phyloP scores from a whole-genome alignment of 192 early-diverging fungal species.

The Umbelopsis isabellina region DNA sequence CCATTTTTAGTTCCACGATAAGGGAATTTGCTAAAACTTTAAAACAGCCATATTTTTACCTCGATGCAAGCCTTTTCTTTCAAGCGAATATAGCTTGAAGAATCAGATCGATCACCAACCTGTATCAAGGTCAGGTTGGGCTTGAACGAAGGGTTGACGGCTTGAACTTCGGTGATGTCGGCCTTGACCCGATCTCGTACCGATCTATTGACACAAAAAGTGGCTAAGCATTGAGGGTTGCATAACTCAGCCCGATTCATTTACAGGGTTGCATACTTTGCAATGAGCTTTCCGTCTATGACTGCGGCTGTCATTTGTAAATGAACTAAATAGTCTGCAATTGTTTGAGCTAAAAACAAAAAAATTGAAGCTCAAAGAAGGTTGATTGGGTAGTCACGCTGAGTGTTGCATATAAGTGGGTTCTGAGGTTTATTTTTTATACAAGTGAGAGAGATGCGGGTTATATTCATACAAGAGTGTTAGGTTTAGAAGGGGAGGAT shows the following conservation, averaged over 20 bases:
- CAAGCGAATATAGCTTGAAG: slow-evolving; percentile 89
- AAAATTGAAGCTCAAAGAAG: too few species aligned
- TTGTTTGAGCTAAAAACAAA: not conserved
- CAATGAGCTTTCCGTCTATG: slow-evolving; percentile 82
- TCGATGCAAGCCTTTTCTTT: slow-evolving; percentile 90
- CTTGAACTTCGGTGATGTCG: slow-evolving; percentile 68
- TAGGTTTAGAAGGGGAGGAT: not conserved
- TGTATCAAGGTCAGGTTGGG: slow-evolving; percentile 91
- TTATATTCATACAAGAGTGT: not conserved
- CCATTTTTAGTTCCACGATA: not conserved
- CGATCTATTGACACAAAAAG: slow-evolving; percentile 45
- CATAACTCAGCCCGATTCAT: too few species aligned
- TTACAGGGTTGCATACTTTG: slow-evolving; percentile 59
- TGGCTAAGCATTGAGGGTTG: not conserved
- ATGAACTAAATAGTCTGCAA: not conserved
- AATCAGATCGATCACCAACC: slow-evolving; percentile 93
- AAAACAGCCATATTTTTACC: slow-evolving; percentile 37
- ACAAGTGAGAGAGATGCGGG: not conserved
- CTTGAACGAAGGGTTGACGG: slow-evolving; percentile 66
- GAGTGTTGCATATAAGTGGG: not conserved
- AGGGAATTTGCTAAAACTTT: not conserved
- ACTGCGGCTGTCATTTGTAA: slow-evolving; percentile 52
- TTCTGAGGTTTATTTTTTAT: not conserved
- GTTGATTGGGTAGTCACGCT: not conserved
- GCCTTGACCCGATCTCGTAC: slow-evolving; percentile 72